Conservation (phyloP, 345 rosid species). For the Pistacia integerrima region DNA sequence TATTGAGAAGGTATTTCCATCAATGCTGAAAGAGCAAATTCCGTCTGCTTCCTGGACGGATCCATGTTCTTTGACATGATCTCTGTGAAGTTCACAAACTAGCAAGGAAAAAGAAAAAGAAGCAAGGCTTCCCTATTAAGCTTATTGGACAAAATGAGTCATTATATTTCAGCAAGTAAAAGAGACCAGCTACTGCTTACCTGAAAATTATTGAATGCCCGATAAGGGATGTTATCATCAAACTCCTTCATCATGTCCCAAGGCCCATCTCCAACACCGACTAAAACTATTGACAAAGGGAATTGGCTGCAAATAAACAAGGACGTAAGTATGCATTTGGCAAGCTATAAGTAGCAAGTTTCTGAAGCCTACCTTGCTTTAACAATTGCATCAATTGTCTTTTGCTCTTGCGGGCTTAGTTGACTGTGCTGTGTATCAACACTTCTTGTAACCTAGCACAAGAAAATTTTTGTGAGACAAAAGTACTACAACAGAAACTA, state of each 20-base stretch:
- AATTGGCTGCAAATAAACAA: constrained; percentile 52
- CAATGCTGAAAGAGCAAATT: constrained; percentile 80
- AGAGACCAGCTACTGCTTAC: constrained; percentile 24
- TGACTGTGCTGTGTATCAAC: constrained; percentile 60
- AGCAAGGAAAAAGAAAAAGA: constrained; percentile 17
- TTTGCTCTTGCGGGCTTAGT: constrained; percentile 79
- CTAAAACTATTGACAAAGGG: constrained; percentile 84
- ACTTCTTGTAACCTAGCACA: constrained; percentile 77
- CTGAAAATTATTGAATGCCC: constrained; percentile 89
- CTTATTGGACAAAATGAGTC: neutral
- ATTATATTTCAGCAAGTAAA: neutral
- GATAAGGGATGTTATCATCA: constrained; percentile 90
- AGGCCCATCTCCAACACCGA: constrained; percentile 96
- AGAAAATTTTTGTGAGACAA: neutral
- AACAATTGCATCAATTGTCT: constrained; percentile 83
- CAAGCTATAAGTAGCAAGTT: constrained; percentile 11
- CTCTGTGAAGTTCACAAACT: constrained; percentile 91
- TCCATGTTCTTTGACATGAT: constrained; percentile 73
- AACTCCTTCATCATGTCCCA: constrained; percentile 96
- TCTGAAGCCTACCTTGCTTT: constrained; percentile 67
- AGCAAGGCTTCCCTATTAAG: constrained; percentile 8
- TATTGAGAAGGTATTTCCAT: constrained; percentile 96
- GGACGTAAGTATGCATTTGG: constrained; percentile 3
- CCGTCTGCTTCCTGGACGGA: constrained; percentile 67
- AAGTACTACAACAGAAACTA: neutral